These are phyloP conservation scores for Boletus sp. DNA, from an alignment of 768 basidiomycete species.

Conservation along the genomic window DNA sequence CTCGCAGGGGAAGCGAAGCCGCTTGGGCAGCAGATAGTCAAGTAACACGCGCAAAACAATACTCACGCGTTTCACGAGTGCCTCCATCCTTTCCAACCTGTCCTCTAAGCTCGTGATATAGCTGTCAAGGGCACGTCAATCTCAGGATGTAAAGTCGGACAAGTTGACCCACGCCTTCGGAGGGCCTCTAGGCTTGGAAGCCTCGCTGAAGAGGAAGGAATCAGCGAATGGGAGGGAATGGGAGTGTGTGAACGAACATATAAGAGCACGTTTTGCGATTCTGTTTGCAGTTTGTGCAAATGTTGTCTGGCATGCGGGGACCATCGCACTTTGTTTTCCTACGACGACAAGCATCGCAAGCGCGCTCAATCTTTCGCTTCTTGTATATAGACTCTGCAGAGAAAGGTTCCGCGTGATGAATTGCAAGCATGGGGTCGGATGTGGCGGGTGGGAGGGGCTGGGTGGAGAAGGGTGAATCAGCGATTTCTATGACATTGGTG, in stretches of 20 bases:
- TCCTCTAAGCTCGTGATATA: constrained; percentile 62
- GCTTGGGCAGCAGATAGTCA: background rate
- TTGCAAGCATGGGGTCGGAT: constrained; percentile 9
- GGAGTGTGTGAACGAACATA: constrained; percentile 39
- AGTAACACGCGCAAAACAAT: background rate
- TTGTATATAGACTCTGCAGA: constrained; percentile 26
- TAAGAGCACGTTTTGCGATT: constrained; percentile 57
- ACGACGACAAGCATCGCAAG: constrained; percentile 59
- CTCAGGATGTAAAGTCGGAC: background rate
- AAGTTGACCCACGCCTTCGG: constrained; percentile 57
- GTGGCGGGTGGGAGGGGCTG: background rate
- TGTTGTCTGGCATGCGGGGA: constrained; percentile 45
- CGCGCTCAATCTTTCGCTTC: constrained; percentile 51
- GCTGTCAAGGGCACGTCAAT: constrained; percentile 28
- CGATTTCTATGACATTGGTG: constrained; percentile 30
- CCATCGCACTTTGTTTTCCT: constrained; percentile 65
- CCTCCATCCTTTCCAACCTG: constrained; percentile 54
- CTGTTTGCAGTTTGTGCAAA: constrained; percentile 59
- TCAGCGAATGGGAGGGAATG: constrained; percentile 1
- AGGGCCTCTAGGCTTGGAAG: constrained; percentile 63
- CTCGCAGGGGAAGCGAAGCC: background rate
- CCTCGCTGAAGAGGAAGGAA: constrained; percentile 41
- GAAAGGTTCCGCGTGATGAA: constrained; percentile 2
- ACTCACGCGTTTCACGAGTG: constrained; percentile 51
- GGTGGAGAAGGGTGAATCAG: constrained; percentile 12